Conservation (phyloP, 768 basidiomycete species). For the Vararia minispora region DNA sequence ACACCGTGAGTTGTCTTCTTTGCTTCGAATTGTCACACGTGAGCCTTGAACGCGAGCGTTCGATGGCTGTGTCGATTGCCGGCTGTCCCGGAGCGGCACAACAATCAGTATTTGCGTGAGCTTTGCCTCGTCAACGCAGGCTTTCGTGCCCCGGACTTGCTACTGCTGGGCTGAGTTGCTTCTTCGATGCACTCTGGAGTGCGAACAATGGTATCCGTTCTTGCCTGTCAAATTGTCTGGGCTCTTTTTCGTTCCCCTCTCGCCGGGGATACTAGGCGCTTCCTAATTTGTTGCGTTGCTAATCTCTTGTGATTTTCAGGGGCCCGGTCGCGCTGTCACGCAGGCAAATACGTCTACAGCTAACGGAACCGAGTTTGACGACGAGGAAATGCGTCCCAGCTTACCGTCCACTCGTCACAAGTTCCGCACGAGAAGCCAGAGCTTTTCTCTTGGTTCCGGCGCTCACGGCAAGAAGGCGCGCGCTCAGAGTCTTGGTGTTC, state of each 20-base stretch:
- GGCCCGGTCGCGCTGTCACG: constrained; percentile 57
- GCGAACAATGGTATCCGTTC: too few relatives aligned
- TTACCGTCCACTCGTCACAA: constrained; percentile 18
- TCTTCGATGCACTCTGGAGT: too few relatives aligned
- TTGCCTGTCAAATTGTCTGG: too few relatives aligned
- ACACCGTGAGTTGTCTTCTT: constrained; percentile 37
- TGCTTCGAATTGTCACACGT: not conserved
- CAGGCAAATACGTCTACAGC: constrained; percentile 56
- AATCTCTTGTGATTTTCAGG: constrained; percentile 26
- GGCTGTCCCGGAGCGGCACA: too few relatives aligned
- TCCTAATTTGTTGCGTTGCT: not conserved
- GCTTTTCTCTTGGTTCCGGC: constrained; percentile 38
- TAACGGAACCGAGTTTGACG: constrained; percentile 51
- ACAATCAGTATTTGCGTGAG: too few relatives aligned
- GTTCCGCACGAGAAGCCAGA: constrained; percentile 45
- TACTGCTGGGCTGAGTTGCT: too few relatives aligned
- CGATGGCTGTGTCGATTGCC: not conserved
- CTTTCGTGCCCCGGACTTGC: too few relatives aligned
- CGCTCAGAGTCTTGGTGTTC: constrained; percentile 35
- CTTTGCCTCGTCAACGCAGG: too few relatives aligned
- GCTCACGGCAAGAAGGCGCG: constrained; percentile 29
- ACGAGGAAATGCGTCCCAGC: constrained; percentile 33
- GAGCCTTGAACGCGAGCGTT: not conserved
- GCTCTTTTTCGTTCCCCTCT: constrained; percentile 3
- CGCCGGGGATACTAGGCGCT: not conserved